Evolutionary conservation across 805 yeast genomes (phyloP).

Genomic region (Jamesozyma jinghongensis): DNA sequence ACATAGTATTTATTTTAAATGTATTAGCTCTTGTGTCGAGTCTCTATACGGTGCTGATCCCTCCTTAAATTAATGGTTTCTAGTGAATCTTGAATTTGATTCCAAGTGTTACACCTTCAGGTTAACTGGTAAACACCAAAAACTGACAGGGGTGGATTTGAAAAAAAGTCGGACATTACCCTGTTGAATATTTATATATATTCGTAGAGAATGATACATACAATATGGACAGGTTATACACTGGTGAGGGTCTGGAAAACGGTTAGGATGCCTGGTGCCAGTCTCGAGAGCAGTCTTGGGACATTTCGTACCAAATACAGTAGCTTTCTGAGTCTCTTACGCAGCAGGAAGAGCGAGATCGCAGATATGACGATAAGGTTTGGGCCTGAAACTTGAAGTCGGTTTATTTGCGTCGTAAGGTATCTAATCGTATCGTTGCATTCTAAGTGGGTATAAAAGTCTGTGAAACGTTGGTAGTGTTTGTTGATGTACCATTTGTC

Average conservation of each 20-base stretch:
- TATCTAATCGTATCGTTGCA: neutral
- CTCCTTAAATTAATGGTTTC: no score
- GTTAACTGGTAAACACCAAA: no score
- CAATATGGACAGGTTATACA: constrained; percentile 2
- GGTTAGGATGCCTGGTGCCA: constrained; percentile 3
- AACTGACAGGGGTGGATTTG: constrained; percentile 1
- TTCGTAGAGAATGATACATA: no score
- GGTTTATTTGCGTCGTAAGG: neutral
- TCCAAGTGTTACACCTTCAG: no score
- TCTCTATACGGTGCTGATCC: no score
- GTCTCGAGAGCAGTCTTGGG: neutral
- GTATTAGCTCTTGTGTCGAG: no score
- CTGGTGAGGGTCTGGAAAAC: constrained; percentile 4
- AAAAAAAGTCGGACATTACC: neutral
- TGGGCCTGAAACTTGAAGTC: neutral
- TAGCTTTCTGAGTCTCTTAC: constrained; percentile 1
- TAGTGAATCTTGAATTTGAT: no score
- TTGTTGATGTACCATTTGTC: no score
- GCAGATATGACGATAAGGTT: neutral
- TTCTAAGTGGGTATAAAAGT: no score
- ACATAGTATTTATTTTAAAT: neutral
- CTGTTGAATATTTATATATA: neutral
- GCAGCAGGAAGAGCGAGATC: constrained; percentile 1
- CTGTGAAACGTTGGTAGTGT: no score
- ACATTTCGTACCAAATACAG: neutral